Percentiles rank a stretch among this genome's conserved stretches.
Conservation (phyloP, 495 filamentous ascomycete genomes). For the Podospora fimiseda region DNA sequence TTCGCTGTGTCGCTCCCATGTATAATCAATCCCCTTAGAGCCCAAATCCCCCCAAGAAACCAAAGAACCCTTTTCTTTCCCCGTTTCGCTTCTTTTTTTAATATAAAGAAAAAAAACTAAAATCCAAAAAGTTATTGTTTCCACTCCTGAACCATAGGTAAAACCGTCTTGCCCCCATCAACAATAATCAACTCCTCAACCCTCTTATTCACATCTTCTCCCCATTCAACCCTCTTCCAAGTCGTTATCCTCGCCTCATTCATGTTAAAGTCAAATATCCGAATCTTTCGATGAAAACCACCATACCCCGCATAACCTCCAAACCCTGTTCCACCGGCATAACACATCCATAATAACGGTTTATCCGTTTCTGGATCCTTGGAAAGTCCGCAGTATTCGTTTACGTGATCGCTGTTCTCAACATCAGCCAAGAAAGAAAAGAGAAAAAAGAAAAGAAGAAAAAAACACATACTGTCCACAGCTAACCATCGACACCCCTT, state of each 20-base stretch:
- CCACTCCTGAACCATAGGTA: conserved; percentile 20
- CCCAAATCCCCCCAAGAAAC: too few relatives aligned
- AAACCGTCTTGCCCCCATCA: conserved; percentile 62
- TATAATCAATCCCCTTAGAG: too few relatives aligned
- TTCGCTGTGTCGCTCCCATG: too few relatives aligned
- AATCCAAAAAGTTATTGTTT: not conserved
- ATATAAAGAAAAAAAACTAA: too few relatives aligned
- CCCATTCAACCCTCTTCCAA: conserved; percentile 87
- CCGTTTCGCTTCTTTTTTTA: too few relatives aligned
- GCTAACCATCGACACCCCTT: conserved; percentile 77
- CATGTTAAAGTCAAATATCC: conserved; percentile 90
- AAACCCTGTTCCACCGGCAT: conserved; percentile 81
- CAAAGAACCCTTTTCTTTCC: too few relatives aligned
- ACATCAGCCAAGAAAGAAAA: not conserved
- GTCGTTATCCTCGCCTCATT: conserved; percentile 79
- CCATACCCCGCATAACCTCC: conserved; percentile 91
- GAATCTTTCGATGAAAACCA: conserved; percentile 73
- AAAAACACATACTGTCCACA: conserved; percentile 71
- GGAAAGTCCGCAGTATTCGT: conserved; percentile 87
- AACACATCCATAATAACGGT: conserved; percentile 95
- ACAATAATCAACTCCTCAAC: conserved; percentile 87
- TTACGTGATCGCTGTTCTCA: conserved; percentile 71
- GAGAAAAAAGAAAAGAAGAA: not conserved
- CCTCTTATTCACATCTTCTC: conserved; percentile 57
- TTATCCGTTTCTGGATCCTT: conserved; percentile 42